Percentiles rank a stretch among this genome's conserved stretches.
phyloP scores from a whole-genome alignment of 1,284 basidiomycete genomes.

The Ceratorhiza oryzae-sativae region DNA sequence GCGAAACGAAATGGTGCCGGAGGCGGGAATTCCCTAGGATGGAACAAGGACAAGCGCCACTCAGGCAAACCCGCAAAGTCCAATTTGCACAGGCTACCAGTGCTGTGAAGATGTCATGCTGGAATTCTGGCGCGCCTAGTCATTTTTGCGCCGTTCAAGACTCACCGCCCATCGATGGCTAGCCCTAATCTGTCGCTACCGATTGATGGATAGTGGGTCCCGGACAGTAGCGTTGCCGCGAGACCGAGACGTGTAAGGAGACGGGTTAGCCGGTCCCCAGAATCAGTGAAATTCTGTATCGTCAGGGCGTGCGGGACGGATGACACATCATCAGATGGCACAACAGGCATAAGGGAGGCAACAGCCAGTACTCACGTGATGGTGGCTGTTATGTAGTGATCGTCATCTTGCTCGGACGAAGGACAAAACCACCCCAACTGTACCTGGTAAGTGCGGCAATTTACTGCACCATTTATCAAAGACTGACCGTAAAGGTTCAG shows the following conservation, averaged over 20 bases:
- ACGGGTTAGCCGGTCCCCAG: neutral
- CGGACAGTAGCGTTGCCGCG: neutral
- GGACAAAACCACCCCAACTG: neutral
- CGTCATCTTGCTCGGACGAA: neutral
- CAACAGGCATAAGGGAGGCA: neutral
- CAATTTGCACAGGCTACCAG: no score
- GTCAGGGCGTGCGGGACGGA: neutral
- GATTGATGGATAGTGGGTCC: no score
- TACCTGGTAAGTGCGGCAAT: neutral
- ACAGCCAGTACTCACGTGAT: neutral
- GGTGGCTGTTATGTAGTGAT: neutral
- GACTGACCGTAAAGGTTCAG: neutral
- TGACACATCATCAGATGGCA: neutral
- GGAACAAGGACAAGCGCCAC: no score
- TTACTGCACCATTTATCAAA: neutral
- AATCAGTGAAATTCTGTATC: neutral
- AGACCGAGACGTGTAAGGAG: conserved; percentile 6
- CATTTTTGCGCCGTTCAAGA: no score
- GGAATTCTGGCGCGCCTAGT: no score
- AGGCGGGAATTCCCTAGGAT: no score
- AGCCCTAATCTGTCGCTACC: no score
- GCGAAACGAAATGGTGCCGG: no score
- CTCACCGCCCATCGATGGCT: no score
- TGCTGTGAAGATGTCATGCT: no score
- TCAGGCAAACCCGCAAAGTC: no score